Evolutionary conservation across 805 yeast species (phyloP), one percentile per base, ranked within the genome.

Genomic region (Tetrapisispora namnaoensis): DNA sequence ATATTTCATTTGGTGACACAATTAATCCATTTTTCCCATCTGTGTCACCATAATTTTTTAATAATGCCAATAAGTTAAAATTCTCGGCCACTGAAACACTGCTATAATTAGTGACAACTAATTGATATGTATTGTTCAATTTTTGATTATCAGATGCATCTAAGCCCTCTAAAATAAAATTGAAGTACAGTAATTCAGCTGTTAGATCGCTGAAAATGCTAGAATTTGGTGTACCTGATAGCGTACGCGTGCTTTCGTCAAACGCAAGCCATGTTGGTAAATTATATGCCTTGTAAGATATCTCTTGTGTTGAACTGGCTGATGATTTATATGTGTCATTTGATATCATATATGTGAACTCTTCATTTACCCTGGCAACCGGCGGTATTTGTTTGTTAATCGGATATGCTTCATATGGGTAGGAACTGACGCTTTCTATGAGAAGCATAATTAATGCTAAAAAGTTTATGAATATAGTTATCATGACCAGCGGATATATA

Each of bases 251-350:
- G 10, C 58, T 48, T 1, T 78, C 56, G 65, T 89, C 95, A 54
- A 91, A 87, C 0, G 70, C 57, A 17, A 93, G 72, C 99, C 98
- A 93, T 5, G 63, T 51, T 1, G 99, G 99, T 45, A 83, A 69
- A 47, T 73, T 68, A 20, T 70, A 64, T 1, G 79, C 83, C 20
- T 77, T 58, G 64, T 87, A 87, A 7, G 70, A 50, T 36, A 89
- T 72, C 20, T 28, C 28, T 47, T 63, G 62, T 8, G 66, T 46
- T 18, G 71, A 72, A 44, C 69, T 62, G 2, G 73, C 62, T 37
- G 67, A 61, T 1, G 79, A 72, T 45, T 70, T 61, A 64, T 77
- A 88, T 2, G 98, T 91, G 55, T 81, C 79, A 51, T 76, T 69
- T 47, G 89, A 82, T 39, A 91, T 67, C 36, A 82, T 74, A 66